These are phyloP conservation scores for Dendrobium chrysotoxum DNA, from an alignment of 106 monocot species.

Conservation along the genomic window DNA sequence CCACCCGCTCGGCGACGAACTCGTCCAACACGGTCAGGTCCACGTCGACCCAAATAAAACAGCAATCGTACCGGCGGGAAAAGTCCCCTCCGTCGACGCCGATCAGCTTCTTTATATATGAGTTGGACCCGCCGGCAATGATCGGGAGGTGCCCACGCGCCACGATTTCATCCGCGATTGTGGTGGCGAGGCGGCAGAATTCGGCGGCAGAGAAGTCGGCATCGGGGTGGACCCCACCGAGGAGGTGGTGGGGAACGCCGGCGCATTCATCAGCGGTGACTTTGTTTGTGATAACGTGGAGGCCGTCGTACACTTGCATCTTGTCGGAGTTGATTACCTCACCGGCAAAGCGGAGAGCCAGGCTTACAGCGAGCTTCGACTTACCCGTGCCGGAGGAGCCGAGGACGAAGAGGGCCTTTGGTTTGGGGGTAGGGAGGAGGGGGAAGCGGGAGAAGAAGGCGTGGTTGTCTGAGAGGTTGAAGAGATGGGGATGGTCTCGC, in stretches of 20 bases:
- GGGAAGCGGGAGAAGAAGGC: background rate
- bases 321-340: constrained; percentile 76
- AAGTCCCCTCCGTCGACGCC: constrained; percentile 28
- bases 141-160: constrained; percentile 36
- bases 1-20: constrained; percentile 33
- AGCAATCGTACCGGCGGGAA: constrained; percentile 31
- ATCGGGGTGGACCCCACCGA: constrained; percentile 40
- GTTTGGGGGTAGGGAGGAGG: background rate
- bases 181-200: constrained; percentile 22
- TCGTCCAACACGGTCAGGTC: constrained; percentile 12
- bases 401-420: constrained; percentile 22
- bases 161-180: constrained; percentile 19
- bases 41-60: constrained; percentile 66
- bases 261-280: constrained; percentile 40
- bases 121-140: constrained; percentile 67
- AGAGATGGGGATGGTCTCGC: constrained; percentile 5
- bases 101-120: constrained; percentile 49
- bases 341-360: constrained; percentile 33
- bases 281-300: constrained; percentile 54
- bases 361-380: constrained; percentile 47
- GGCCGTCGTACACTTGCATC: constrained; percentile 68
- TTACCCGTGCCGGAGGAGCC: constrained; percentile 67
- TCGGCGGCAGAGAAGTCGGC: constrained; percentile 41
- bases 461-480: background rate
- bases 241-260: constrained; percentile 59